Conservation (phyloP, 306 rosid genomes). For the Castanospermum australe region DNA sequence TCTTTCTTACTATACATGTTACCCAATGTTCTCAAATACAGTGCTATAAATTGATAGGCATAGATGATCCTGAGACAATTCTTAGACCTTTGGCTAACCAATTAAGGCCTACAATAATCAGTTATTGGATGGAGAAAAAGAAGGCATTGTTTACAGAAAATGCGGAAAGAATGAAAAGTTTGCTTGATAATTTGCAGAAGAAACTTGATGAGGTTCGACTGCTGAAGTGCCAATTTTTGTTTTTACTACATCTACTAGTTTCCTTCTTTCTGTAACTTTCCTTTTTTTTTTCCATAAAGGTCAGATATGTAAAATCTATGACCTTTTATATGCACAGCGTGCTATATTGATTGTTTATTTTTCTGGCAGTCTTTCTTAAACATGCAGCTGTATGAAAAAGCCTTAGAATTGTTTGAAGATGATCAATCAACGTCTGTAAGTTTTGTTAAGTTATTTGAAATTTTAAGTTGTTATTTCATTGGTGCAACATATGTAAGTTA, state of each 20-base stretch:
- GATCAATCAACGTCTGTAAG: constrained; percentile 92
- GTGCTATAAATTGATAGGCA: constrained; percentile 52
- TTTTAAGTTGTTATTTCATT: constrained; percentile 16
- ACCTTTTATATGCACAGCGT: constrained; percentile 1
- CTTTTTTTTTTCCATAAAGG: neutral
- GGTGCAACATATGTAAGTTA: constrained; percentile 34
- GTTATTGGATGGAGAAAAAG: constrained; percentile 82
- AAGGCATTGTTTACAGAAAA: constrained; percentile 77
- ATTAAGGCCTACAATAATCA: constrained; percentile 74
- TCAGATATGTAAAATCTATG: neutral
- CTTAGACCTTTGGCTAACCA: constrained; percentile 69
- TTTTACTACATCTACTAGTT: neutral
- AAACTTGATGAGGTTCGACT: constrained; percentile 87
- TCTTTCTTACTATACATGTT: constrained; percentile 21
- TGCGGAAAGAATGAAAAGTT: constrained; percentile 64
- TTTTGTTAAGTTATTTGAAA: constrained; percentile 22
- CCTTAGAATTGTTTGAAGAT: constrained; percentile 91
- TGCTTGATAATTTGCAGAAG: constrained; percentile 84
- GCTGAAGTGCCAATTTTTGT: constrained; percentile 14
- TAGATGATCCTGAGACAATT: constrained; percentile 71
- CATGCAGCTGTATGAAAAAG: constrained; percentile 92
- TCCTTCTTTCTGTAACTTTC: constrained; percentile 6
- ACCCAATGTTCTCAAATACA: constrained; percentile 34
- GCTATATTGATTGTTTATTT: constrained; percentile 27
- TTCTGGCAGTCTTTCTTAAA: constrained; percentile 86